Conservation (phyloP, 2,329 filamentous ascomycete genomes). For the Talaromyces sp. region DNA sequence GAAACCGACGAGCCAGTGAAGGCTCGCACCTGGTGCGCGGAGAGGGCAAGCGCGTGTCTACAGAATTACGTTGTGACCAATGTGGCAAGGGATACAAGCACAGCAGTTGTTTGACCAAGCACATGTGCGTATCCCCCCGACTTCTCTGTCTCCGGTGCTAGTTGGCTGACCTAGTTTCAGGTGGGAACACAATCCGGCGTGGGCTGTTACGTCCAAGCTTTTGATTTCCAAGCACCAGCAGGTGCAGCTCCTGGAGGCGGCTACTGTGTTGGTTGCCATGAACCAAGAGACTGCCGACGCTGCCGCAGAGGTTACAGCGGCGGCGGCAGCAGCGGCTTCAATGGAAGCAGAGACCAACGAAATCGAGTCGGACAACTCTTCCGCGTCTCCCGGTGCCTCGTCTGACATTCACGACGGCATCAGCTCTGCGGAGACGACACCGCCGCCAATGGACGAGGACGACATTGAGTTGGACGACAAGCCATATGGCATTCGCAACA, state of each 20-base stretch:
- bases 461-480: slow-evolving; percentile 47
- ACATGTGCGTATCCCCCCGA: slow-evolving; percentile 77
- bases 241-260: slow-evolving; percentile 93
- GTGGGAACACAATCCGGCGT: slow-evolving; percentile 99
- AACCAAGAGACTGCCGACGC: slow-evolving; percentile 64
- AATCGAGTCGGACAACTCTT: slow-evolving; percentile 76
- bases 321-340: slow-evolving; percentile 50
- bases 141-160: slow-evolving; percentile 45
- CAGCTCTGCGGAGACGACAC: slow-evolving; percentile 90
- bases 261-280: slow-evolving; percentile 94
- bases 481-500: slow-evolving; percentile 30
- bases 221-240: slow-evolving; percentile 99
- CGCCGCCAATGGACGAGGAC: slow-evolving; percentile 73
- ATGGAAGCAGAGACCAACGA: slow-evolving; percentile 59
- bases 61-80: slow-evolving; percentile 92
- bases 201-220: slow-evolving; percentile 94
- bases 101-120: slow-evolving; percentile 99
- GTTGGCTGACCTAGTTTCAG: slow-evolving; percentile 51
- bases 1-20: slow-evolving; percentile 72
- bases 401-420: slow-evolving; percentile 70
- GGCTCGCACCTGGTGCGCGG: slow-evolving; percentile 79
- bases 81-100: slow-evolving; percentile 99
- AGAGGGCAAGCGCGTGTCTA: slow-evolving; percentile 73
- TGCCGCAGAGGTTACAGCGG: slow-evolving; percentile 46
- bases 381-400: slow-evolving; percentile 76